These are phyloP conservation scores for Yarrowia deformans DNA, from an alignment of 805 yeast species.

Conservation along the genomic window DNA sequence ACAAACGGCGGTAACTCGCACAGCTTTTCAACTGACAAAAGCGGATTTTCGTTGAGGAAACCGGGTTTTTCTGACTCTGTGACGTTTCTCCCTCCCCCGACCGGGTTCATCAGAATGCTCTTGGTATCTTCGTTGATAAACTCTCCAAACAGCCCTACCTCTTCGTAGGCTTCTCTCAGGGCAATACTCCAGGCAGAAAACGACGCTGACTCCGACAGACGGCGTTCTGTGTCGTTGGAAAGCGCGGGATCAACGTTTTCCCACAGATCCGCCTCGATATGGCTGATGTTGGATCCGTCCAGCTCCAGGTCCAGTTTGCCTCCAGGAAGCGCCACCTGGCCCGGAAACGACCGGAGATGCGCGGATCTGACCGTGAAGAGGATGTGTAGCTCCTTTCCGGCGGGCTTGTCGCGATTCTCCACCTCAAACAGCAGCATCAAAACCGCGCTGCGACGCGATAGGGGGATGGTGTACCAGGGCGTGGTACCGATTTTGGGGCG, in stretches of 20 bases:
- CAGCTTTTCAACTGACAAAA: constrained; percentile 63
- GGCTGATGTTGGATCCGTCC: constrained; percentile 40
- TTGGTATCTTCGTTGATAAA: constrained; percentile 65
- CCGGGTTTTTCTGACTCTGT: constrained; percentile 52
- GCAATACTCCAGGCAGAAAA: constrained; percentile 67
- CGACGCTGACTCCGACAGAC: constrained; percentile 83
- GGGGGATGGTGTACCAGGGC: constrained; percentile 21
- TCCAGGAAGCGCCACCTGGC: constrained; percentile 86
- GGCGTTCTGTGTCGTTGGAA: constrained; percentile 53
- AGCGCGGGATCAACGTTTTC: constrained; percentile 58
- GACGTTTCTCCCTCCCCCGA: constrained; percentile 54
- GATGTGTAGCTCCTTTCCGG: constrained; percentile 64
- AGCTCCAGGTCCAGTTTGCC: constrained; percentile 69
- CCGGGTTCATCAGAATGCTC: constrained; percentile 67
- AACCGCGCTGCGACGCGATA: constrained; percentile 17
- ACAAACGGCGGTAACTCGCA: constrained; percentile 71
- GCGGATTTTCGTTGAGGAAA: constrained; percentile 45
- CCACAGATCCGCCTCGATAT: constrained; percentile 44
- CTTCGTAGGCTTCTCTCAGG: constrained; percentile 79
- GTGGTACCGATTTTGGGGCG: constrained; percentile 28
- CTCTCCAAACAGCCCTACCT: constrained; percentile 68
- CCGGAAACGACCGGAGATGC: constrained; percentile 71
- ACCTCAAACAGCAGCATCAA: constrained; percentile 30
- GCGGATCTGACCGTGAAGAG: constrained; percentile 76
- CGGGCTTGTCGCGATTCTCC: constrained; percentile 2